These are phyloP conservation scores for Gastrolobium villosum DNA, from an alignment of 306 rosid species.

Conservation along the genomic window DNA sequence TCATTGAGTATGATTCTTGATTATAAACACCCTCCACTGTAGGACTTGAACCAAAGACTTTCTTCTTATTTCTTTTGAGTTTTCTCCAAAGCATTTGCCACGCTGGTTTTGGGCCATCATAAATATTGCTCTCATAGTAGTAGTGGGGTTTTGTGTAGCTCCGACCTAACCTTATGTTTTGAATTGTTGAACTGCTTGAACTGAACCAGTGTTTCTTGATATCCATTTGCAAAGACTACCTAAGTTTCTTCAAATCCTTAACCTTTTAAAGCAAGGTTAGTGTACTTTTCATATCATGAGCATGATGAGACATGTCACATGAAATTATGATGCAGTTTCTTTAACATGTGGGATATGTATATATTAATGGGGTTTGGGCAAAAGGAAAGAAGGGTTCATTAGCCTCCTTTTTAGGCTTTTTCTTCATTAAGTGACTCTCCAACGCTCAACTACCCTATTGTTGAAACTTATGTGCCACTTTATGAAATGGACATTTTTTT, in stretches of 20 bases:
- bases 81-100: conserved; percentile 65
- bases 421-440: conserved; percentile 25
- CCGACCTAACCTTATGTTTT: conserved; percentile 56
- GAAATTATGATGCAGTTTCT: conserved; percentile 48
- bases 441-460: conserved; percentile 9
- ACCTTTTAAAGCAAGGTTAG: conserved; percentile 10
- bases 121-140: conserved; percentile 1
- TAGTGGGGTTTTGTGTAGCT: conserved; percentile 50
- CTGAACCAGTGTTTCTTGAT: conserved; percentile 59
- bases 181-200: conserved; percentile 37
- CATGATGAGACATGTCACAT: conserved; percentile 29
- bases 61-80: conserved; percentile 50
- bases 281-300: conserved; percentile 4
- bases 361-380: neutral
- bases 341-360: neutral
- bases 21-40: conserved; percentile 50
- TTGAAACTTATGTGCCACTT: conserved; percentile 35
- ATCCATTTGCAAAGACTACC: conserved; percentile 55
- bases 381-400: conserved; percentile 7
- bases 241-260: neutral
- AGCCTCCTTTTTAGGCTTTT: conserved; percentile 23
- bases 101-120: conserved; percentile 42
- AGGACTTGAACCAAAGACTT: conserved; percentile 39
- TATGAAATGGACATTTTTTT: conserved; percentile 17
- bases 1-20: conserved; percentile 58